Conservation (phyloP, 2,329 filamentous ascomycete genomes). For the Aspergillus puulaauensis region DNA sequence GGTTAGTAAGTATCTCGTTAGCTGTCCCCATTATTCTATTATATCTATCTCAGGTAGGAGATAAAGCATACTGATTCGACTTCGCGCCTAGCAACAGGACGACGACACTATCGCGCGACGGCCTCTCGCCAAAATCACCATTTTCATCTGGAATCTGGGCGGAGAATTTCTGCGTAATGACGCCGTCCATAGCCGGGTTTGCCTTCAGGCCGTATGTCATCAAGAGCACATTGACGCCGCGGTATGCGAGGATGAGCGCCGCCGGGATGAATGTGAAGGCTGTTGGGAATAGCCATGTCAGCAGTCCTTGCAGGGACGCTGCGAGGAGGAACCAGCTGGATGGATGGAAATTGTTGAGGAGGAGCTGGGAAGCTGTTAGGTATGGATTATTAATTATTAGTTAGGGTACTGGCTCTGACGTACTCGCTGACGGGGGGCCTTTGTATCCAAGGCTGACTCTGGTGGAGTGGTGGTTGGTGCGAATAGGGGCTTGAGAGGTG, state of each 20-base stretch:
- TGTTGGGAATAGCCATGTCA: slow-evolving; percentile 3
- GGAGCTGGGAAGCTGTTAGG: neutral
- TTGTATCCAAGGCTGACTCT: neutral
- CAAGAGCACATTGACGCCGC: neutral
- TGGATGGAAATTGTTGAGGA: slow-evolving; percentile 2
- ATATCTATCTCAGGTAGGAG: too few relatives aligned
- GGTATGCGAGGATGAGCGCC: neutral
- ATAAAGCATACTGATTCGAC: slow-evolving; percentile 2
- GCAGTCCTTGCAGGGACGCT: neutral
- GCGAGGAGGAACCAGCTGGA: neutral
- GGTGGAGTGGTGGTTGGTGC: neutral
- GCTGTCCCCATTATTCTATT: neutral
- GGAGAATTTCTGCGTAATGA: neutral
- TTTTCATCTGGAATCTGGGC: neutral
- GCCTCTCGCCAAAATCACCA: neutral
- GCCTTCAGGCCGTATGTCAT: neutral
- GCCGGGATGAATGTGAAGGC: neutral
- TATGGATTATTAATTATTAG: too few relatives aligned
- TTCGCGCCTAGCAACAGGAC: neutral
- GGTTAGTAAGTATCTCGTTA: neutral
- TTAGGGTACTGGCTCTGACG: neutral
- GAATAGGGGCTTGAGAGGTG: neutral
- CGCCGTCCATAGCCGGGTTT: neutral
- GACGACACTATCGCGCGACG: neutral
- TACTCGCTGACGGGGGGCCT: neutral